phyloP scores from a whole-genome alignment of 192 early-diverging fungal genomes.

The Linnemannia hyalina region DNA sequence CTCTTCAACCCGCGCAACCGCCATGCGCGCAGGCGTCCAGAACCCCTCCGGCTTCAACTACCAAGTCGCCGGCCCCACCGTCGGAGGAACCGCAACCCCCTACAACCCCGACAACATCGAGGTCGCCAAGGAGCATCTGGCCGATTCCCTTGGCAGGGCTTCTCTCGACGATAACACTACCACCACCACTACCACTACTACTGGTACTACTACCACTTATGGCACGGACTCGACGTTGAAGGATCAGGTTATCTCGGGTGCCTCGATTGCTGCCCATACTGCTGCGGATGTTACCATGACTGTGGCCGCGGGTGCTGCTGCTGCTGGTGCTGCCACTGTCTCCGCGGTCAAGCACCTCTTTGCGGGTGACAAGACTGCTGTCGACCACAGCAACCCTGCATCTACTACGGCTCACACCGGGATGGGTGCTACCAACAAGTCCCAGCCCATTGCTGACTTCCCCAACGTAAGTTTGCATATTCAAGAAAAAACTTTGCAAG shows the following conservation, averaged over 20 bases:
- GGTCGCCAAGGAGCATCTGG: slow-evolving; percentile 22
- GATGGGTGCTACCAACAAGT: neutral
- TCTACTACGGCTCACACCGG: neutral
- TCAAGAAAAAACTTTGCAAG: no score
- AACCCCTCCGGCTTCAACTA: neutral
- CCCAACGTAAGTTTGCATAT: neutral
- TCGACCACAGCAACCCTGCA: no score
- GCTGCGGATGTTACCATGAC: neutral
- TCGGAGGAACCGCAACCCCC: slow-evolving; percentile 24
- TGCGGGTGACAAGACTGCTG: neutral
- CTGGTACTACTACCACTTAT: neutral
- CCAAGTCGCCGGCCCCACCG: slow-evolving; percentile 22
- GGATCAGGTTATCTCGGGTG: no score
- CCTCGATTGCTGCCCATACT: neutral
- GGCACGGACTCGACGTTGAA: no score
- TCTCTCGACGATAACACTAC: neutral
- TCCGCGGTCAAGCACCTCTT: neutral
- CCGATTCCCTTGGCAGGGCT: neutral
- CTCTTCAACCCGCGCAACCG: neutral
- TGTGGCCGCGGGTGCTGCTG: neutral
- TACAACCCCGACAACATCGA: slow-evolving; percentile 25
- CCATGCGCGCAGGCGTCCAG: slow-evolving; percentile 14
- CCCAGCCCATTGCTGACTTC: neutral
- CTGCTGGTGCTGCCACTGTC: neutral
- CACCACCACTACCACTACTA: neutral